These are phyloP conservation scores for Exophiala mesophila DNA, from an alignment of 2,329 filamentous ascomycete species.

Conservation along the genomic window DNA sequence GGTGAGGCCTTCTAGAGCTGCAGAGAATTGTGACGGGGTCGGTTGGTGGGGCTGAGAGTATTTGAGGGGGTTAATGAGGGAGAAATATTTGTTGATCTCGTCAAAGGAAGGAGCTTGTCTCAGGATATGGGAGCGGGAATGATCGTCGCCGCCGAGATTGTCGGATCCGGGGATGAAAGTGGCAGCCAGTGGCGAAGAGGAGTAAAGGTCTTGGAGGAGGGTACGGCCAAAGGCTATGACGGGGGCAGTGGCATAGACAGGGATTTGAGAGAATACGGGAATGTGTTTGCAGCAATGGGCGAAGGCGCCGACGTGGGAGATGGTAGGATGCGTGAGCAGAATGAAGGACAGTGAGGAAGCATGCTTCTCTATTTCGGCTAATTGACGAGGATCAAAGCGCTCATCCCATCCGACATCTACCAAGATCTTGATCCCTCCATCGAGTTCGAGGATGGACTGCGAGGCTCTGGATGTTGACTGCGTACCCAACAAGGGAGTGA, in stretches of 20 bases:
- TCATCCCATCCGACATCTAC: constrained; percentile 97
- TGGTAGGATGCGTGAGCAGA: constrained; percentile 88
- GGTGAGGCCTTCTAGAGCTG: constrained; percentile 81
- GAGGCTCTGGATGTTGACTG: constrained; percentile 74
- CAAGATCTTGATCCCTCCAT: constrained; percentile 92
- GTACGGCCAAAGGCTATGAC: constrained; percentile 91
- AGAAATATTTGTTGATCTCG: constrained; percentile 90
- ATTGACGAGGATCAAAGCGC: constrained; percentile 73
- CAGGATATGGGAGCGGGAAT: constrained; percentile 47
- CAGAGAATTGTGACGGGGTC: constrained; percentile 77
- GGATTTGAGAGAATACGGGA: constrained; percentile 83
- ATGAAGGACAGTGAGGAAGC: constrained; percentile 88
- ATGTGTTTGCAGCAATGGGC: constrained; percentile 97
- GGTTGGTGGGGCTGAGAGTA: constrained; percentile 96
- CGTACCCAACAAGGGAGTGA: constrained; percentile 86
- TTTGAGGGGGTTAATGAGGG: constrained; percentile 83
- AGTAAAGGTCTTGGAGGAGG: constrained; percentile 85
- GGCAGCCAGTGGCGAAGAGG: constrained; percentile 79
- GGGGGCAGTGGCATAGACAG: constrained; percentile 88
- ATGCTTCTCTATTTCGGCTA: constrained; percentile 87
- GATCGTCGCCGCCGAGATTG: constrained; percentile 44
- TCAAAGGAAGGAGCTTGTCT: constrained; percentile 70
- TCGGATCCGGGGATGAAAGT: constrained; percentile 64
- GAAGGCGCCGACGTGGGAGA: constrained; percentile 85
- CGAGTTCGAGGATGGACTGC: constrained; percentile 92